A percentile compares a stretch with the other conserved stretches of the same genome.
Evolutionary conservation across 2,329 filamentous ascomycete genomes (phyloP).

Genomic region (Xylariaceae sp.): DNA sequence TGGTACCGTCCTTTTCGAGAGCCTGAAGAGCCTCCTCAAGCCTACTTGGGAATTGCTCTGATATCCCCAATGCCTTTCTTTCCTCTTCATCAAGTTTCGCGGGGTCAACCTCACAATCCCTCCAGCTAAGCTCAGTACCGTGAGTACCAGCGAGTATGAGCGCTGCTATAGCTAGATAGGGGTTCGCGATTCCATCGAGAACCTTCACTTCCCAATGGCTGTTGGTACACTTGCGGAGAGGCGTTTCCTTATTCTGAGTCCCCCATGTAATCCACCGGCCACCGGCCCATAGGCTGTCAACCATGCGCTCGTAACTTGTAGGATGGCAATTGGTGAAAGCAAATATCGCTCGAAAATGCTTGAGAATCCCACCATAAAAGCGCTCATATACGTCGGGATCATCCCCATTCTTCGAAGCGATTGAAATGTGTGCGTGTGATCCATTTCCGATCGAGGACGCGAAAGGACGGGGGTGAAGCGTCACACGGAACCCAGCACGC

Average conservation of each 20-base stretch:
- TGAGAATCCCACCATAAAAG: conserved; percentile 70
- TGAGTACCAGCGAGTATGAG: conserved; percentile 56
- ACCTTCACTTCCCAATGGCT: conserved; percentile 77
- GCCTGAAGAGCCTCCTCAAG: conserved; percentile 52
- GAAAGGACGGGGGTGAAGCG: conserved; percentile 70
- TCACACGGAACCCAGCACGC: conserved; percentile 60
- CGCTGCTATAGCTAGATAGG: conserved; percentile 65
- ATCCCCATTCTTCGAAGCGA: conserved; percentile 44
- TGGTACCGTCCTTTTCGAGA: conserved; percentile 43
- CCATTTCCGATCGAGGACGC: conserved; percentile 56
- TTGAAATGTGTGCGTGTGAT: conserved; percentile 66
- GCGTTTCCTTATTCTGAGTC: conserved; percentile 73
- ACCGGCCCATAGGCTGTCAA: conserved; percentile 71
- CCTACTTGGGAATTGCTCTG: conserved; percentile 48
- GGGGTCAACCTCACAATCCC: conserved; percentile 55
- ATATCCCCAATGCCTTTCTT: conserved; percentile 50
- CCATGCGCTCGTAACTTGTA: conserved; percentile 64
- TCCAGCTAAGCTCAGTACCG: conserved; percentile 47
- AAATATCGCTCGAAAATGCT: conserved; percentile 60
- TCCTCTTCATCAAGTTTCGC: conserved; percentile 44
- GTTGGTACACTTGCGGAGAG: conserved; percentile 61
- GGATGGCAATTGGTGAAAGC: conserved; percentile 66
- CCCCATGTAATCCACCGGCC: conserved; percentile 78
- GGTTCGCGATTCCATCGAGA: conserved; percentile 76
- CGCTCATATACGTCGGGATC: conserved; percentile 48